A percentile compares a stretch with the other conserved stretches of the same genome.
Evolutionary conservation across 2,329 filamentous ascomycete species (phyloP).

Genomic region (Claviceps paspali): DNA sequence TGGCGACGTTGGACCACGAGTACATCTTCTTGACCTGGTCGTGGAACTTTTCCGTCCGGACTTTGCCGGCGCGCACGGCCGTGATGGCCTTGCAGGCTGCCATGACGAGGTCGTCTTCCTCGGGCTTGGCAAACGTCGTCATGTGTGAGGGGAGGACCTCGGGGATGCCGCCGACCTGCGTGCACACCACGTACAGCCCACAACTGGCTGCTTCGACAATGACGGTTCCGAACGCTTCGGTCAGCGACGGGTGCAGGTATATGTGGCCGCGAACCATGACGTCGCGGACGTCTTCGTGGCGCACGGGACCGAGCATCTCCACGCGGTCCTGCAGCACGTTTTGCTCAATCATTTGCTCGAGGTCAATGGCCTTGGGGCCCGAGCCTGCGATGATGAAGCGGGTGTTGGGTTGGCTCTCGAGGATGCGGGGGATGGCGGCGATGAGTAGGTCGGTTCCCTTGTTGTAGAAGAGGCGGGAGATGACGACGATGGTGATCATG

Average conservation of each 20-base stretch:
- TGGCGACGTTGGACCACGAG: conserved; percentile 91
- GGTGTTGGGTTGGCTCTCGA: conserved; percentile 79
- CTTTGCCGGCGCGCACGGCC: conserved; percentile 67
- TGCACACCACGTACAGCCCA: conserved; percentile 91
- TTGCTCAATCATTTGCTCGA: conserved; percentile 96
- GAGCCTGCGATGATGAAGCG: conserved; percentile 94
- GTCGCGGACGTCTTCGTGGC: conserved; percentile 91
- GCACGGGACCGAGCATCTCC: conserved; percentile 77
- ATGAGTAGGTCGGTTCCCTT: conserved; percentile 97
- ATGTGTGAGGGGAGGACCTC: conserved; percentile 92
- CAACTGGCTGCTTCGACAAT: conserved; percentile 95
- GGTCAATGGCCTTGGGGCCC: conserved; percentile 89
- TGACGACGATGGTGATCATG: conserved; percentile 89
- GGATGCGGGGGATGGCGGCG: conserved; percentile 82
- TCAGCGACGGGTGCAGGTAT: conserved; percentile 87
- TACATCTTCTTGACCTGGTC: conserved; percentile 98
- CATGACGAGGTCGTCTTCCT: conserved; percentile 84
- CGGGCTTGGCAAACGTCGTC: conserved; percentile 93
- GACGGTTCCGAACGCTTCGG: conserved; percentile 93
- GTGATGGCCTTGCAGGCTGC: conserved; percentile 84
- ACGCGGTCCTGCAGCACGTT: conserved; percentile 89
- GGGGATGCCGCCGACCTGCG: conserved; percentile 88
- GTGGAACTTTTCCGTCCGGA: conserved; percentile 87
- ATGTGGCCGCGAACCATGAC: conserved; percentile 97
- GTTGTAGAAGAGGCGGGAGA: conserved; percentile 95